A percentile compares a stretch with the other conserved stretches of the same genome.
These are phyloP conservation scores for Prunus davidiana DNA, from an alignment of 306 rosid species.

Conservation along the genomic window DNA sequence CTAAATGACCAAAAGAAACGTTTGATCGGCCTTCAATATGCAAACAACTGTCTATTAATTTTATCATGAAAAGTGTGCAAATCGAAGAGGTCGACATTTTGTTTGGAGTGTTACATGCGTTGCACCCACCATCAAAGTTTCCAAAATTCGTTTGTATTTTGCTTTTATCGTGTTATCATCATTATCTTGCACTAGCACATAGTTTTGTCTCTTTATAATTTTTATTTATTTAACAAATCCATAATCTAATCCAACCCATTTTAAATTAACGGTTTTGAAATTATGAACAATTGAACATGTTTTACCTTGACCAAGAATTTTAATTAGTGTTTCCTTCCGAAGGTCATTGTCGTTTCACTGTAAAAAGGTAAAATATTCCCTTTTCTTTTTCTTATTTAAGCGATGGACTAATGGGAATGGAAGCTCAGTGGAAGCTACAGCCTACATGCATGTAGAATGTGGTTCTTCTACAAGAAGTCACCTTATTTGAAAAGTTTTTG, in stretches of 20 bases:
- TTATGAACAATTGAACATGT: not conserved
- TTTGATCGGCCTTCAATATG: not conserved
- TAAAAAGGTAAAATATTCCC: not conserved
- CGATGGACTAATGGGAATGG: slow-evolving; percentile 9
- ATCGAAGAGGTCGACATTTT: too few species aligned
- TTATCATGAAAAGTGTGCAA: not conserved
- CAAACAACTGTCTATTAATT: not conserved
- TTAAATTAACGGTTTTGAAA: not conserved
- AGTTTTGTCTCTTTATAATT: too few species aligned
- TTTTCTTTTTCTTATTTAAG: not conserved
- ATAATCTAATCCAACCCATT: too few species aligned
- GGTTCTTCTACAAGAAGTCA: not conserved
- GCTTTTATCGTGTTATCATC: too few species aligned
- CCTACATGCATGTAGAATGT: slow-evolving; percentile 18
- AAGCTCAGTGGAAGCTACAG: slow-evolving; percentile 32
- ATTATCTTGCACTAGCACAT: too few species aligned
- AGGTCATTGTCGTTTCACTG: not conserved
- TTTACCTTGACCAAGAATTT: slow-evolving; percentile 8
- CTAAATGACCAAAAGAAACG: not conserved
- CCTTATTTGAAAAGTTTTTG: slow-evolving; percentile 9
- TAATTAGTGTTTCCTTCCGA: not conserved
- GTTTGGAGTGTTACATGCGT: too few species aligned
- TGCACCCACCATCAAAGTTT: too few species aligned
- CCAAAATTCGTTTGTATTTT: too few species aligned
- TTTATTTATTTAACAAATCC: not conserved